Conservation (phyloP, 2,329 filamentous ascomycete species). For the Trichoderma sp. region DNA sequence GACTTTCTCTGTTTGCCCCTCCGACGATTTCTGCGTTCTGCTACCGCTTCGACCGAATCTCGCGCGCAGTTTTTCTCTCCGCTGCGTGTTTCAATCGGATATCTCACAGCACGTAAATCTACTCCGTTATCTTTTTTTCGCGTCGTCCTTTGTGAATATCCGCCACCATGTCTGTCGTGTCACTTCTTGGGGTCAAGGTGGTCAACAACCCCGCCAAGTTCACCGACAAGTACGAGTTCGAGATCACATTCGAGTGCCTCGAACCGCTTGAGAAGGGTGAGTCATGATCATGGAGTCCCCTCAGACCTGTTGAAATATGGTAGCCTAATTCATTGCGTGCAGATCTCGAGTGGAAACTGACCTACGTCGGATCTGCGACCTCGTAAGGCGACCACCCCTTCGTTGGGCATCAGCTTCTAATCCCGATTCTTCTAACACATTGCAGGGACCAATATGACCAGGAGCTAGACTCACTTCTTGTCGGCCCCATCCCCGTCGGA, state of each 20-base stretch:
- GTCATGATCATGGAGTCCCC: conserved; percentile 19
- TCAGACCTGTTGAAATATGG: neutral
- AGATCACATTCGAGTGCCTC: conserved; percentile 98
- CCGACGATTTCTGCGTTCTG: conserved; percentile 9
- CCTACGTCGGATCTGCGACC: conserved; percentile 96
- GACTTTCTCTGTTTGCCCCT: conserved; percentile 14
- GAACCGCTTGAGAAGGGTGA: conserved; percentile 89
- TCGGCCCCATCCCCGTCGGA: conserved; percentile 94
- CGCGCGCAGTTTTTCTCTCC: neutral
- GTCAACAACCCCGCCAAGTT: conserved; percentile 97
- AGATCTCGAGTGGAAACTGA: conserved; percentile 99
- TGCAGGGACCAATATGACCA: conserved; percentile 90
- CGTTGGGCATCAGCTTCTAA: conserved; percentile 21
- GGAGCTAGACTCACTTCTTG: conserved; percentile 93
- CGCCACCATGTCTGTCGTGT: conserved; percentile 82
- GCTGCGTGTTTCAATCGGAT: neutral
- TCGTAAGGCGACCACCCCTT: conserved; percentile 62
- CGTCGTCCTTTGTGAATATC: conserved; percentile 6
- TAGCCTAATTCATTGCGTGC: conserved; percentile 25
- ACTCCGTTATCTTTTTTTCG: neutral
- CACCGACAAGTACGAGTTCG: conserved; percentile 88
- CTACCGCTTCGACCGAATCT: conserved; percentile 7
- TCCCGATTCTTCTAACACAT: conserved; percentile 20
- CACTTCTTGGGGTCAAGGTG: conserved; percentile 90
- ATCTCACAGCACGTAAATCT: neutral